These are phyloP conservation scores for Beta lomatogona DNA, from an alignment of 179 eudicot species.

Conservation along the genomic window DNA sequence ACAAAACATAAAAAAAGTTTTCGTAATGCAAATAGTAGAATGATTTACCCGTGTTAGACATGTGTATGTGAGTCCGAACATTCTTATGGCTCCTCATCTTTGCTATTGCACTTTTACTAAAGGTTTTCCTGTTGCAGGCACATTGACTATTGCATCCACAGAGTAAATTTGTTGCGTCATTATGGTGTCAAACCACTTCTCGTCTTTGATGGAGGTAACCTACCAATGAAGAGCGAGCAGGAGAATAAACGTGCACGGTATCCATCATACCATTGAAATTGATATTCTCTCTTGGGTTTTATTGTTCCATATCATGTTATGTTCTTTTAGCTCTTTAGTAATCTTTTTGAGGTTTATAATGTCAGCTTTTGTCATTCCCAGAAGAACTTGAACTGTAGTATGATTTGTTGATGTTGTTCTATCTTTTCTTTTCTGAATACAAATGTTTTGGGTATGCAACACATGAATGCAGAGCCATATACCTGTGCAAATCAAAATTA, in stretches of 20 bases:
- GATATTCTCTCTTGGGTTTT: slow-evolving; percentile 1
- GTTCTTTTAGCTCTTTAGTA: not conserved
- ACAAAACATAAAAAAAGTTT: no score
- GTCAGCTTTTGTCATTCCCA: not conserved
- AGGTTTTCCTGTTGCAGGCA: slow-evolving; percentile 52
- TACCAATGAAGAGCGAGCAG: slow-evolving; percentile 95
- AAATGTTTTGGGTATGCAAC: no score
- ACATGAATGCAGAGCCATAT: not conserved
- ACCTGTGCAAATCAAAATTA: no score
- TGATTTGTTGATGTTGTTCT: slow-evolving; percentile 15
- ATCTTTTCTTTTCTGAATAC: not conserved
- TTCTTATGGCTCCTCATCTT: no score
- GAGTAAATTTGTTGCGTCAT: slow-evolving; percentile 93
- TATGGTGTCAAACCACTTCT: slow-evolving; percentile 86
- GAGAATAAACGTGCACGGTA: slow-evolving; percentile 93
- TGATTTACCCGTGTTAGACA: no score
- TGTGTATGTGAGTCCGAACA: no score
- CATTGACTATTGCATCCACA: slow-evolving; percentile 92
- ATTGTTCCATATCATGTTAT: not conserved
- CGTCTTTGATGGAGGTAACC: slow-evolving; percentile 87
- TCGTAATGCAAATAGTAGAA: no score
- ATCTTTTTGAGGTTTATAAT: not conserved
- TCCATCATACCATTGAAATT: not conserved
- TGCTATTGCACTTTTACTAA: slow-evolving; percentile 8
- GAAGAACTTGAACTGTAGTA: not conserved